These are phyloP conservation scores for Fusarium denticulatum DNA, from an alignment of 2,329 filamentous ascomycete species.

Conservation along the genomic window DNA sequence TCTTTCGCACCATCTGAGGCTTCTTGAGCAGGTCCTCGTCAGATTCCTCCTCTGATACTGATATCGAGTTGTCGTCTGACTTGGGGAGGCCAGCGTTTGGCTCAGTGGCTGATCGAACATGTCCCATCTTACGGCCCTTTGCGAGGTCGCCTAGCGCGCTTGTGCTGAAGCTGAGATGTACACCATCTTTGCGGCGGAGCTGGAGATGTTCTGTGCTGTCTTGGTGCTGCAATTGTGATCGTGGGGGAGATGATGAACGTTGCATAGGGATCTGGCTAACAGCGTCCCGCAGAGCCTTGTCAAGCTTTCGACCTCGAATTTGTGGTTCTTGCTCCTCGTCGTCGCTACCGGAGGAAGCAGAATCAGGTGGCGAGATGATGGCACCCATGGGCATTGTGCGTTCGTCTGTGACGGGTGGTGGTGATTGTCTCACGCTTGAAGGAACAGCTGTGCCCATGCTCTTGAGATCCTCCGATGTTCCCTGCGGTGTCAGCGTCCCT, in stretches of 20 bases:
- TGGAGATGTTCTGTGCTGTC: constrained; percentile 58
- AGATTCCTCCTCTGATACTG: constrained; percentile 70
- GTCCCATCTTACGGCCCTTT: constrained; percentile 55
- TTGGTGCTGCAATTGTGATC: constrained; percentile 40
- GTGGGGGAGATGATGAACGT: constrained; percentile 59
- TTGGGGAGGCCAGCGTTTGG: constrained; percentile 58
- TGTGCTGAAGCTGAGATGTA: constrained; percentile 61
- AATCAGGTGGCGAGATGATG: constrained; percentile 92
- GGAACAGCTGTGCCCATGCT: constrained; percentile 47
- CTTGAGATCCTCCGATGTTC: constrained; percentile 62
- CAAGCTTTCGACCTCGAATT: constrained; percentile 59
- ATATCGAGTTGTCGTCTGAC: constrained; percentile 60
- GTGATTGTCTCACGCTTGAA: constrained; percentile 78
- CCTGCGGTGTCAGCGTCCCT: constrained; percentile 57
- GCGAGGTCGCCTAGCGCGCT: constrained; percentile 55
- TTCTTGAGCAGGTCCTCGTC: constrained; percentile 71
- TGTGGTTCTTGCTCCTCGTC: constrained; percentile 76
- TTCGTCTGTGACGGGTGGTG: constrained; percentile 79
- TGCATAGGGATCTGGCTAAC: constrained; percentile 77
- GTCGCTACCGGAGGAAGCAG: constrained; percentile 81
- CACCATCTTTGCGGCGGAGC: constrained; percentile 45
- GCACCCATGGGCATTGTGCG: constrained; percentile 82
- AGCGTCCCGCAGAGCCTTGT: constrained; percentile 80
- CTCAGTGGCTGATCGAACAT: constrained; percentile 67
- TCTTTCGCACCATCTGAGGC: constrained; percentile 96